Conservation (phyloP, 2,329 filamentous ascomycete species). For the Botryotinia globosa region DNA sequence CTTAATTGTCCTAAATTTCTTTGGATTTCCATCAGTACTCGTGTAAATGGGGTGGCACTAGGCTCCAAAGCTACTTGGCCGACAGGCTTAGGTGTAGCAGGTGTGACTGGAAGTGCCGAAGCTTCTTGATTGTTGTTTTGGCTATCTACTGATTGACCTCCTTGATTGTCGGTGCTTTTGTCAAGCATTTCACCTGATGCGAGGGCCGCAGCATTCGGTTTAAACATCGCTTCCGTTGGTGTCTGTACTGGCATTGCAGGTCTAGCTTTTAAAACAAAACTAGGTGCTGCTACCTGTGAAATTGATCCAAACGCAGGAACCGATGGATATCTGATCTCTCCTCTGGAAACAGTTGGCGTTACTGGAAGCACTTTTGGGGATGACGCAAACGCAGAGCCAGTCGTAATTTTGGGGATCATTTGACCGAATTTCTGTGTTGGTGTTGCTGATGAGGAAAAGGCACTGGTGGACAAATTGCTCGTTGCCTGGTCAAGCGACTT, state of each 20-base stretch:
- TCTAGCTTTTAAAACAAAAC: not conserved
- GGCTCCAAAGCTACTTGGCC: not conserved
- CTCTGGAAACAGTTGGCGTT: not conserved
- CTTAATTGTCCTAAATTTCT: constrained; percentile 1
- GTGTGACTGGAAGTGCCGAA: not conserved
- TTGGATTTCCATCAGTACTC: constrained; percentile 1
- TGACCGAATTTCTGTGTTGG: not conserved
- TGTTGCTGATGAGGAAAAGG: not conserved
- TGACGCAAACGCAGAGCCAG: not conserved
- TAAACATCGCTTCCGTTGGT: not conserved
- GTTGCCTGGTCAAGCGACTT: not conserved
- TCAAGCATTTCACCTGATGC: not conserved
- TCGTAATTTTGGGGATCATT: not conserved
- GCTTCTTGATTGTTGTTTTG: not conserved
- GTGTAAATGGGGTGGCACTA: not conserved
- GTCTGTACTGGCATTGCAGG: not conserved
- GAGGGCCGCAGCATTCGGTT: not conserved
- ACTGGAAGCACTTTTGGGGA: not conserved
- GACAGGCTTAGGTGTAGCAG: not conserved
- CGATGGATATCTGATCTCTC: not conserved
- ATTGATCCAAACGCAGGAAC: constrained; percentile 1
- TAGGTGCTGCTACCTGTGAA: not conserved
- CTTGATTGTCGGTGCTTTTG: not conserved
- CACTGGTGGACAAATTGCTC: not conserved
- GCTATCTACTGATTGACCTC: not conserved